phyloP scores from a whole-genome alignment of 306 rosid genomes.

The Biancaea sappan region DNA sequence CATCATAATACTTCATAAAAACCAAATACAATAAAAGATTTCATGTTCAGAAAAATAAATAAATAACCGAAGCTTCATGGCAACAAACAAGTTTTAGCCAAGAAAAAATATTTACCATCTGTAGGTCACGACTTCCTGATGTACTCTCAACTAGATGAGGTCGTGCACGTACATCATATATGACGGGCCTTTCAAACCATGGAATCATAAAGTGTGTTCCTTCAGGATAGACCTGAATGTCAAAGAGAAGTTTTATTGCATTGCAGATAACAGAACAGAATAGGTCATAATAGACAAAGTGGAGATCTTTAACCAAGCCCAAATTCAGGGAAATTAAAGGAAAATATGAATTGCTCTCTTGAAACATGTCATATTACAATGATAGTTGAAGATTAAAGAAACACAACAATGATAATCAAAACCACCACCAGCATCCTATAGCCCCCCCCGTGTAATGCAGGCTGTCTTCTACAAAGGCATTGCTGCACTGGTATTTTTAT shows the following conservation, averaged over 20 bases:
- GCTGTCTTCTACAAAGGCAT: neutral
- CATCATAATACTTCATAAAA: neutral
- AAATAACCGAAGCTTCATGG: neutral
- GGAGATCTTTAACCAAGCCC: neutral
- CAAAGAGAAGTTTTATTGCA: neutral
- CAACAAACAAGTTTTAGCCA: neutral
- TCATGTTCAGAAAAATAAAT: neutral
- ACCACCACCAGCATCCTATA: neutral
- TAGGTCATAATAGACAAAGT: neutral
- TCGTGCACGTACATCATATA: slow-evolving; percentile 87
- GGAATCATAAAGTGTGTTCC: slow-evolving; percentile 86
- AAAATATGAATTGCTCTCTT: neutral
- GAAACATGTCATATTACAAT: neutral
- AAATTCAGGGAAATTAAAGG: neutral
- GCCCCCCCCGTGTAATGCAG: neutral
- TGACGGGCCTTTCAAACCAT: slow-evolving; percentile 89
- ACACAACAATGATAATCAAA: neutral
- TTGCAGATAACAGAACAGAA: neutral
- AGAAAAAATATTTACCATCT: slow-evolving; percentile 55
- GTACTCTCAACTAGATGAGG: slow-evolving; percentile 76
- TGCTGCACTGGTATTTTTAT: neutral
- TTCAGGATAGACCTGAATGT: slow-evolving; percentile 87
- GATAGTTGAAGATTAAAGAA: neutral
- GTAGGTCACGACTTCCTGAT: slow-evolving; percentile 89
- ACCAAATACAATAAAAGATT: neutral